Conservation (phyloP, 2,329 filamentous ascomycete species). For the Ophiostoma quercus region DNA sequence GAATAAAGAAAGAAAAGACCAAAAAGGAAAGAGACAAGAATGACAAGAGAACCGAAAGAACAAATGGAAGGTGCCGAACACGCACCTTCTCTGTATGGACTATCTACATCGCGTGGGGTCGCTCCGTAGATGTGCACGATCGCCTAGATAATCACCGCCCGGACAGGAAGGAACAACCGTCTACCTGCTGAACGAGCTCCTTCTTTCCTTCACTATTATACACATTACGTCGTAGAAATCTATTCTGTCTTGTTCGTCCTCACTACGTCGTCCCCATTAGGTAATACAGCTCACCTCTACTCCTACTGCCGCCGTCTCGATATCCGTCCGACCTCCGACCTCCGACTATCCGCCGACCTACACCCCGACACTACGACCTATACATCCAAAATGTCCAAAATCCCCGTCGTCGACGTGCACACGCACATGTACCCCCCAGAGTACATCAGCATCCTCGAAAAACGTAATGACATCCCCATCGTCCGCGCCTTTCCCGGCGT, state of each 20-base stretch:
- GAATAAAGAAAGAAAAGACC: background rate
- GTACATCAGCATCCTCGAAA: constrained; percentile 57
- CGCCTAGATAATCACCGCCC: background rate
- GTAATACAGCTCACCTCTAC: background rate
- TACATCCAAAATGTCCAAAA: constrained; percentile 3
- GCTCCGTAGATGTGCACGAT: constrained; percentile 5
- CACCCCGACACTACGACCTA: background rate
- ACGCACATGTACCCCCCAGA: constrained; percentile 65
- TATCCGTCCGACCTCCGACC: background rate
- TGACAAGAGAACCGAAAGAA: too few relatives aligned
- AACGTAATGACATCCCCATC: constrained; percentile 60
- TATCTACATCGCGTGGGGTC: background rate
- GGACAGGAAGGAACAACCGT: constrained; percentile 3
- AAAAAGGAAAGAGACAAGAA: too few relatives aligned
- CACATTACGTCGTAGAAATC: background rate
- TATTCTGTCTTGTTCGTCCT: background rate
- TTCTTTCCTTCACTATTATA: background rate
- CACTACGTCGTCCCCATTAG: background rate
- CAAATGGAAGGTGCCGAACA: background rate
- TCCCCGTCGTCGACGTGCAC: constrained; percentile 57
- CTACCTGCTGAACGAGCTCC: background rate
- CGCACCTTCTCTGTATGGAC: background rate
- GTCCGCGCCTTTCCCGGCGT: constrained; percentile 55
- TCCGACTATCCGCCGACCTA: background rate
- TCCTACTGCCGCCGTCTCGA: background rate